Evolutionary conservation across 108 stramenopile genomes (phyloP).

Genomic region (Nitzschia inconspicua): DNA sequence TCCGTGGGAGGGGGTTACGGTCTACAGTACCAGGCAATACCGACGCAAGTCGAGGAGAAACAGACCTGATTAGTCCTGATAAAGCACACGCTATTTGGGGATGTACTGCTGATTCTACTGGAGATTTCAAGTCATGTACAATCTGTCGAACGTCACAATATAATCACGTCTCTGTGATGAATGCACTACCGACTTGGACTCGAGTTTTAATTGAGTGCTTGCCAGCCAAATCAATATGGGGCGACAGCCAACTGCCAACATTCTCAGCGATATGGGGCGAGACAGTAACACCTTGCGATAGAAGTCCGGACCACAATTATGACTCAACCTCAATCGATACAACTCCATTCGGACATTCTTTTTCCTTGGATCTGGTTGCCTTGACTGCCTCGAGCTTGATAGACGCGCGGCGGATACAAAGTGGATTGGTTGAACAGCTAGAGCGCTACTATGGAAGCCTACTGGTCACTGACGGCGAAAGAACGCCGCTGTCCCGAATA

Average conservation of each 20-base stretch:
- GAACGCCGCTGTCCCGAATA: background rate
- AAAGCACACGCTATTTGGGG: constrained; percentile 7
- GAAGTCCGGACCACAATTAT: background rate
- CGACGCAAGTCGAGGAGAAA: too few species aligned
- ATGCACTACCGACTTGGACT: constrained; percentile 10
- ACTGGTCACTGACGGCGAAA: background rate
- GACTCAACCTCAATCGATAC: background rate
- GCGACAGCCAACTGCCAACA: constrained; percentile 20
- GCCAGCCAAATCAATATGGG: constrained; percentile 21
- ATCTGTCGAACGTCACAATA: background rate
- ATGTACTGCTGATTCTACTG: background rate
- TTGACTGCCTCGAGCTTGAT: constrained; percentile 5
- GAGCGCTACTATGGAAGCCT: constrained; percentile 3
- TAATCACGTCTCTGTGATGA: background rate
- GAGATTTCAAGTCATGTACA: background rate
- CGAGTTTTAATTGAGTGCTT: background rate
- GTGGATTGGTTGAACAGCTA: constrained; percentile 11
- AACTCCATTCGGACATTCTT: background rate
- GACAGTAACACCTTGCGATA: background rate
- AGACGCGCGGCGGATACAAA: constrained; percentile 20
- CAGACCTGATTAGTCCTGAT: background rate
- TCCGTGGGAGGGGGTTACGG: background rate
- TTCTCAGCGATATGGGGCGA: background rate
- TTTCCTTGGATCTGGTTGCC: constrained; percentile 13
- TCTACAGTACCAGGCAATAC: background rate